Evolutionary conservation across 2,329 filamentous ascomycete genomes (phyloP).

Genomic region (Xylaria digitata): DNA sequence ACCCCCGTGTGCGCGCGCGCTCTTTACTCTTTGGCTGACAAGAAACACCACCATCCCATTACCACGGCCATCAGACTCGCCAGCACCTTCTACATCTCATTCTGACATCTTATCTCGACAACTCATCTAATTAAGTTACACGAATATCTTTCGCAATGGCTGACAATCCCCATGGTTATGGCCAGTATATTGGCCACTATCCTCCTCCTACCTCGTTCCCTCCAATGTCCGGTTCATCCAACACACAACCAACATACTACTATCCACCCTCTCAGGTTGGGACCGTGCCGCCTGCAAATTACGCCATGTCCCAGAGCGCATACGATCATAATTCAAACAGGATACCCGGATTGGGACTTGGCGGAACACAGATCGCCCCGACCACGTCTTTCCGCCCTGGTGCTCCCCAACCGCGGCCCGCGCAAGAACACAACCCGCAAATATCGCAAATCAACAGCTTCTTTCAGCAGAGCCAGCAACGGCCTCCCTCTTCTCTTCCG

Average conservation of each 20-base stretch:
- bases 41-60: background rate
- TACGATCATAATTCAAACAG: slow-evolving; percentile 54
- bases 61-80: background rate
- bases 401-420: slow-evolving; percentile 35
- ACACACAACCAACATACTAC: slow-evolving; percentile 28
- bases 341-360: slow-evolving; percentile 56
- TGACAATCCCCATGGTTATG: slow-evolving; percentile 54
- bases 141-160: slow-evolving; percentile 50
- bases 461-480: slow-evolving; percentile 23
- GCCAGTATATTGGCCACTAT: slow-evolving; percentile 48
- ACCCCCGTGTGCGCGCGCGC: background rate
- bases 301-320: slow-evolving; percentile 50
- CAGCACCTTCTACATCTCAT: slow-evolving; percentile 12
- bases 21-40: slow-evolving; percentile 1
- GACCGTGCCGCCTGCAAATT: slow-evolving; percentile 41
- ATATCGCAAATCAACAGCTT: slow-evolving; percentile 21
- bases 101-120: background rate
- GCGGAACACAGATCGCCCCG: slow-evolving; percentile 38
- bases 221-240: slow-evolving; percentile 16
- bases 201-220: slow-evolving; percentile 39
- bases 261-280: slow-evolving; percentile 32
- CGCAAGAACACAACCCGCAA: slow-evolving; percentile 26
- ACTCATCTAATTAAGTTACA: slow-evolving; percentile 19
- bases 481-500: slow-evolving; percentile 13
- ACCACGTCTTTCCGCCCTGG: slow-evolving; percentile 31